Evolutionary conservation across 2,329 filamentous ascomycete genomes (phyloP), one percentile per base, ranked within the genome.

Genomic region (Parasarocladium wereldwijsianum): DNA sequence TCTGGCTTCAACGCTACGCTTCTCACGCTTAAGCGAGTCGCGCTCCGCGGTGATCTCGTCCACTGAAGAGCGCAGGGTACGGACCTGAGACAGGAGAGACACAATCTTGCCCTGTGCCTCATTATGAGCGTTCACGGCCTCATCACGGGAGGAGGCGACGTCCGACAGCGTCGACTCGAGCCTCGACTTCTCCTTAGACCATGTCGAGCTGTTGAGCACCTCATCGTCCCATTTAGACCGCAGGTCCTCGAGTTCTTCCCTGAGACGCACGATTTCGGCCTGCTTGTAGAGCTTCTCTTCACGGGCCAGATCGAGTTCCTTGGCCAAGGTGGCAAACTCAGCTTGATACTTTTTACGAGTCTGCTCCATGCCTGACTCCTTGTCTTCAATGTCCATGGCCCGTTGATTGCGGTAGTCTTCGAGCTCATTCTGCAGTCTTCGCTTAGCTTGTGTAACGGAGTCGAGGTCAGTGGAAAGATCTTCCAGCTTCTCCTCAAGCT

Each of bases 181-280:
- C 11, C 87, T 77, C 11, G 84, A 70, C 62, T 96, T 96, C 58
- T 98, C 87, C 60, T 98, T 98, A 9, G 86, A 86, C 86, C 90
- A 96, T 1, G 87, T 93, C 11, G 85, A 93, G 54, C 84, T 93
- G 57, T 96, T 96, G 42, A 96, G 71, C 8, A 96, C 84, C 55
- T 98, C 87, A 43, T 96, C 84, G 45, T 98, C 90, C 87, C 90
- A 96, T 58, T 96, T 96, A 42, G 77, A 85, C 40, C 90, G 76
- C 34, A 96, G 67, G 44, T 93, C 85, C 43, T 98, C 90, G 15
- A 96, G 73, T 54, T 98, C 90, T 49, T 96, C 87, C n/a, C 87
- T 78, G 31, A 98, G 66, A 25, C 84, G 76, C 11, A 78, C 70
- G 39, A 87, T 92, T 53, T 94, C 86, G 20, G 80, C 73, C 42